Base-by-base conservation (phyloP, 257 asterid species). In the Fraxinus excelsior region DNA sequence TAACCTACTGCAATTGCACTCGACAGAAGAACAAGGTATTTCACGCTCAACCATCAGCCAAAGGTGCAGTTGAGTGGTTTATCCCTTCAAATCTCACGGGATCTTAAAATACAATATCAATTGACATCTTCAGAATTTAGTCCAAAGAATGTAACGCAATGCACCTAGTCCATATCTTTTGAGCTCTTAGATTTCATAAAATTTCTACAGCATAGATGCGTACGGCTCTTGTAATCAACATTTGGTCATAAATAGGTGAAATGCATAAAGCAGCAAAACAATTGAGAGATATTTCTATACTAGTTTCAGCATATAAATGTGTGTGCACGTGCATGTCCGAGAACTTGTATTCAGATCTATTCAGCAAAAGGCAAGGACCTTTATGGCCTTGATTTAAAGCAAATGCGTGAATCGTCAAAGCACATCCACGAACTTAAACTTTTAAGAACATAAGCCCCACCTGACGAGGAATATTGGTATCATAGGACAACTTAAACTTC, bases 381-480 rank as follows among this genome's bases (percentile, higher is more conserved):
- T 53, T 18, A 53, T 19, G 46, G 25, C 62, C 62, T 5, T 58
- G 29, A 21, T 21, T 58, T 19, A 14, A 8, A 21, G 66, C 28
- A n/a, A 58, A n/a, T n/a, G 9, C 23, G 3, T 58, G 1, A 21
- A 58, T 58, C 23, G 4, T 23, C 66, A 58, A 58, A 58, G 28
- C 7, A 21, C 34, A 31, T 31, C 34, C 34, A 31, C 3, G 34
- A 31, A 31, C 34, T 31, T 3, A 31, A 31, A 31, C 5, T 31
- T 31, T 0, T 6, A 56, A 68, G 64, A 71, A 53, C 60, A 74
- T 9, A 67, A 71, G 67, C 65, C 80, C 40, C 73, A 92, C 98
- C 97, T 94, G 98, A 32, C 97, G 96, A 72, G 97, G 98, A 70
- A 94, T 94, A 86, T 91, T 94, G 1, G 98, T 94, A 73, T 92